Conservation (phyloP, 23 red algal genomes). For the Gracilaria gracilis region DNA sequence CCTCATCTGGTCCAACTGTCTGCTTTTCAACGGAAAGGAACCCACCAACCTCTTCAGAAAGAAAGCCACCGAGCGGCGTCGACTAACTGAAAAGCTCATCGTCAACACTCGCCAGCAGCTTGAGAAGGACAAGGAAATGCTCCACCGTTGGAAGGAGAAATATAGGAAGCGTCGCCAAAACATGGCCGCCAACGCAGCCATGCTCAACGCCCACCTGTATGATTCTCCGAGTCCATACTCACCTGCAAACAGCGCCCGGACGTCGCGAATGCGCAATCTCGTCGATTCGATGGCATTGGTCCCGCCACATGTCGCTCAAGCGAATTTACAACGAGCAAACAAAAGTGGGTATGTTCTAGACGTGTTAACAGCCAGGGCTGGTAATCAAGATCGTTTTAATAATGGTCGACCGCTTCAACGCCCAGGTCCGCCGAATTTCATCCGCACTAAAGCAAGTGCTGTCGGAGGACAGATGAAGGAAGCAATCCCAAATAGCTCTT, state of each 20-base stretch:
- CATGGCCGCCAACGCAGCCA: too few relatives aligned
- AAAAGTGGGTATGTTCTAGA: constrained; percentile 24
- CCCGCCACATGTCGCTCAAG: background rate
- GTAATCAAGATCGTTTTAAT: constrained; percentile 18
- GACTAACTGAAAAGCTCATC: too few relatives aligned
- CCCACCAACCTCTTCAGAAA: too few relatives aligned
- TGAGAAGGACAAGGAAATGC: too few relatives aligned
- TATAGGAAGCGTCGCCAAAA: too few relatives aligned
- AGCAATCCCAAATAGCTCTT: background rate
- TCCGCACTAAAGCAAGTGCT: background rate
- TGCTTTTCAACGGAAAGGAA: too few relatives aligned
- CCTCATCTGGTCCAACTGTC: constrained; percentile 89
- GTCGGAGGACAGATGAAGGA: background rate
- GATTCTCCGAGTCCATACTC: too few relatives aligned
- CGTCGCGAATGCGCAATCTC: background rate
- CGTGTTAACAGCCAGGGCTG: background rate
- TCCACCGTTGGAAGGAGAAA: too few relatives aligned
- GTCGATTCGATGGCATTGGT: constrained; percentile 7
- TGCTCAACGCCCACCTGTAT: too few relatives aligned
- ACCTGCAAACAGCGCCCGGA: too few relatives aligned
- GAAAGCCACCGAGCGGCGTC: too few relatives aligned
- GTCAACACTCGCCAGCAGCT: too few relatives aligned
- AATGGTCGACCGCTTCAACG: constrained; percentile 5
- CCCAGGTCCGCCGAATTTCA: background rate
- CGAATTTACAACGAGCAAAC: background rate